Conservation (phyloP, 768 basidiomycete genomes). For the Tulasnella sp. region DNA sequence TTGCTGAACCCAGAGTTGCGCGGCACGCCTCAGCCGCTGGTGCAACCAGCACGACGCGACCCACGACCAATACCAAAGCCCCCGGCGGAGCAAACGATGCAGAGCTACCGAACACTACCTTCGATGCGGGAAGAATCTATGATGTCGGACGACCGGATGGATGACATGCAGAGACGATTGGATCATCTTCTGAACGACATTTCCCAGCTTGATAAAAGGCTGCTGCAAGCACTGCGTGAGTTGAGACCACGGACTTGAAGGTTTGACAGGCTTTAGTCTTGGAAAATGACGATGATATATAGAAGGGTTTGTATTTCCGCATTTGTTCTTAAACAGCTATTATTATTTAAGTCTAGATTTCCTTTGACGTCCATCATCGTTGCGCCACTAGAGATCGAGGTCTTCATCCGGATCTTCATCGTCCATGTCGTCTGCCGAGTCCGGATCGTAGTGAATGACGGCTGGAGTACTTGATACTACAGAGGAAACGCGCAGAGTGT, state of each 20-base stretch:
- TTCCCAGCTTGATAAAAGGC: not conserved
- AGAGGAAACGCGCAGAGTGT: not conserved
- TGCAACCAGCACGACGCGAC: not conserved
- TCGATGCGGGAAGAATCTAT: not conserved
- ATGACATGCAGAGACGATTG: not conserved
- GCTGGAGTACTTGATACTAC: slow-evolving; percentile 18
- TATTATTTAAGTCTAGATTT: slow-evolving; percentile 4
- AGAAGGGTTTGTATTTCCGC: not conserved
- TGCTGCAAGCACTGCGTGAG: not conserved
- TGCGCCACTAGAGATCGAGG: slow-evolving; percentile 61
- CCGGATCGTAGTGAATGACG: slow-evolving; percentile 80
- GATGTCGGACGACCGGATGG: slow-evolving; percentile 1
- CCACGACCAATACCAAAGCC: not conserved
- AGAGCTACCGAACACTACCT: not conserved
- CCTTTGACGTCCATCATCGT: not conserved
- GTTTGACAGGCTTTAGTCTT: not conserved
- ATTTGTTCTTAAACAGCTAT: not conserved
- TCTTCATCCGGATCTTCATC: slow-evolving; percentile 97
- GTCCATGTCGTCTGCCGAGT: slow-evolving; percentile 90
- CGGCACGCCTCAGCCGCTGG: not conserved
- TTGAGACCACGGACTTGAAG: not conserved
- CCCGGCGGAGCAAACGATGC: not conserved
- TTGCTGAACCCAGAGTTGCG: not conserved
- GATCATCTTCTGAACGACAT: not conserved
- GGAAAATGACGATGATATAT: not conserved